A percentile compares a stretch with the other conserved stretches of the same genome.
These are phyloP conservation scores for Auricularia auricula-judae DNA, from an alignment of 768 basidiomycete species.

Conservation along the genomic window DNA sequence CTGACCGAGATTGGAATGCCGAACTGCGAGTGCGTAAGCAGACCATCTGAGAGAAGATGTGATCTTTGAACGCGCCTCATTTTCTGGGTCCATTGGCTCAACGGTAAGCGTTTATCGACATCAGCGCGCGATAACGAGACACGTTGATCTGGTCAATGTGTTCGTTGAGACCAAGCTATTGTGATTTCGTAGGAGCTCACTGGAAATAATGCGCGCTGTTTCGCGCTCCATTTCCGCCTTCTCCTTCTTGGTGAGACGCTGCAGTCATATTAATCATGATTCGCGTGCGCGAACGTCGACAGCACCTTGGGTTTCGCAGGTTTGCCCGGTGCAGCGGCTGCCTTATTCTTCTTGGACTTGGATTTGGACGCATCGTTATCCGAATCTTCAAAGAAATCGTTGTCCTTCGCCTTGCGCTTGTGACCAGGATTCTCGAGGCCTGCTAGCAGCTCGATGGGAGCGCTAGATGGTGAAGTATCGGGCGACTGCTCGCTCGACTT, in stretches of 20 bases:
- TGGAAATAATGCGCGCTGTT: neutral
- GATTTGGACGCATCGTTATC: too few species aligned
- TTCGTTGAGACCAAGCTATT: too few species aligned
- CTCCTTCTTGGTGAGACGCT: neutral
- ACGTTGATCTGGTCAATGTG: neutral
- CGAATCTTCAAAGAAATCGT: too few species aligned
- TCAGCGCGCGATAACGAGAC: neutral
- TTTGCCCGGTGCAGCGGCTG: constrained; percentile 18
- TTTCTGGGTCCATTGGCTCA: neutral
- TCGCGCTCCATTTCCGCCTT: neutral
- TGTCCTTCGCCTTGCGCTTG: too few species aligned
- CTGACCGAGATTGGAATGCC: neutral
- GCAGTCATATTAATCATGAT: neutral
- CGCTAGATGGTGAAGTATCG: neutral
- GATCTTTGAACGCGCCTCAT: neutral
- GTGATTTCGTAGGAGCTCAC: neutral
- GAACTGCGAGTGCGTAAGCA: neutral
- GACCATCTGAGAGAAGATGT: neutral
- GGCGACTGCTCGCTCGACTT: neutral
- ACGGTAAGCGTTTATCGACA: neutral
- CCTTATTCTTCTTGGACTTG: constrained; percentile 19
- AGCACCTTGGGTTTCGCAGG: constrained; percentile 3
- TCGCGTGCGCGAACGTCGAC: neutral
- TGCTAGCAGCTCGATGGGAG: neutral
- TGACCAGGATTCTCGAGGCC: neutral